These are phyloP conservation scores for Prunus campanulata DNA, from an alignment of 306 rosid genomes.

Conservation along the genomic window DNA sequence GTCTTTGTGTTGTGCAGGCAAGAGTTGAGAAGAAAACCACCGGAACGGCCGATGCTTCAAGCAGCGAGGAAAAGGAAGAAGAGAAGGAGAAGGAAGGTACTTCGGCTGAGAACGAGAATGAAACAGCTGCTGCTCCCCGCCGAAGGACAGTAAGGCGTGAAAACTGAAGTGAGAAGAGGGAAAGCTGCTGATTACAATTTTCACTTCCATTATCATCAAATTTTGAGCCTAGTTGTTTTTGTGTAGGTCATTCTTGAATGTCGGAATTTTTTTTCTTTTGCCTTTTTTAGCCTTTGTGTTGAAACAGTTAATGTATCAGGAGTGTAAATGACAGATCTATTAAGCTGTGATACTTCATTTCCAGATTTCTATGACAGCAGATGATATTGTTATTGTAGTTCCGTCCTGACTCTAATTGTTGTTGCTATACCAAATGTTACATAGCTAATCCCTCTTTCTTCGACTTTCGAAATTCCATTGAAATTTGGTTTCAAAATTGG, in stretches of 20 bases:
- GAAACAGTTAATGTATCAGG: slow-evolving; percentile 18
- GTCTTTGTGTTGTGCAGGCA: slow-evolving; percentile 29
- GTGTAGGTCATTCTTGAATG: slow-evolving; percentile 13
- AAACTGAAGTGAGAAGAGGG: slow-evolving; percentile 29
- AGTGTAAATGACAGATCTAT: slow-evolving; percentile 21
- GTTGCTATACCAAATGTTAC: not conserved
- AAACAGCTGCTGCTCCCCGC: slow-evolving; percentile 53
- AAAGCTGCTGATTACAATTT: not conserved
- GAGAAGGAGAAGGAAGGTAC: slow-evolving; percentile 37
- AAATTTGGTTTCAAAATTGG: too few species aligned
- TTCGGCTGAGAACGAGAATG: slow-evolving; percentile 51
- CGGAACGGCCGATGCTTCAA: slow-evolving; percentile 39
- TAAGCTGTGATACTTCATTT: slow-evolving; percentile 9
- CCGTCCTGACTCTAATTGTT: too few species aligned
- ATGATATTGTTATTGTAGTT: not conserved
- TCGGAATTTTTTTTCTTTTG: not conserved
- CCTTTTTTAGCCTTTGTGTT: not conserved
- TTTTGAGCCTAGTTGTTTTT: slow-evolving; percentile 17
- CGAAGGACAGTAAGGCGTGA: slow-evolving; percentile 63
- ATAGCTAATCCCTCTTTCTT: too few species aligned
- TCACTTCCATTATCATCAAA: not conserved
- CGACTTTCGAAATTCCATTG: too few species aligned
- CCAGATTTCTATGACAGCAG: not conserved
- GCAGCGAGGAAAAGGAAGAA: slow-evolving; percentile 38
- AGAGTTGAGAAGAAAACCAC: slow-evolving; percentile 36